Percentiles rank a stretch among this genome's conserved stretches.
These are phyloP conservation scores for Chaetomiaceae sp. DNA, from an alignment of 2,329 filamentous ascomycete species.

Conservation along the genomic window DNA sequence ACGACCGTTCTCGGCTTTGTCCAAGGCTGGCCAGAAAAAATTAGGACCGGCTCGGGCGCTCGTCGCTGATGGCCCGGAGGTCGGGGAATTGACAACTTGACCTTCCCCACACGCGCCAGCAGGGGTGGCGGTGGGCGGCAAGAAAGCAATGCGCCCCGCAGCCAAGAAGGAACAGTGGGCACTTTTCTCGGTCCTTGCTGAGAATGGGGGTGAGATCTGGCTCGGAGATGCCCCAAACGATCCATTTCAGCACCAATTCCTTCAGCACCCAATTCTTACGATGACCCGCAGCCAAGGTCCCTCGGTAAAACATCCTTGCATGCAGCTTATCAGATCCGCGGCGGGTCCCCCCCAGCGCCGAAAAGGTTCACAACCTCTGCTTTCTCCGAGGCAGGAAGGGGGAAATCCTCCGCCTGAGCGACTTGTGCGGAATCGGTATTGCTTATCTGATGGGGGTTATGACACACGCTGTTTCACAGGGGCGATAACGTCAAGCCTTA, in stretches of 20 bases:
- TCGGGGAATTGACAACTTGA: constrained; percentile 14
- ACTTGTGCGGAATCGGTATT: not conserved
- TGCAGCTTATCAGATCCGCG: constrained; percentile 21
- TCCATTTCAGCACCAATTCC: too few species aligned
- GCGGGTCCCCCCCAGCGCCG: constrained; percentile 16
- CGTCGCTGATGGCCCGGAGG: constrained; percentile 16
- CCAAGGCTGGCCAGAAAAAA: constrained; percentile 18
- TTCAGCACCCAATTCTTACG: too few species aligned
- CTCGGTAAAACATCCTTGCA: constrained; percentile 18
- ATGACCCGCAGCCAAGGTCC: not conserved
- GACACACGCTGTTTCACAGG: not conserved
- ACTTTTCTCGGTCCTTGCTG: constrained; percentile 2
- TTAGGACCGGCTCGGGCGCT: constrained; percentile 11
- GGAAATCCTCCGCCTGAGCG: not conserved
- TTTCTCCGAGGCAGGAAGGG: constrained; percentile 18
- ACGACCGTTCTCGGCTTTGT: constrained; percentile 27
- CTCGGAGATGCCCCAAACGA: constrained; percentile 12
- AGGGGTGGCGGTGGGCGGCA: constrained; percentile 10
- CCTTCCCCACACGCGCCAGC: not conserved
- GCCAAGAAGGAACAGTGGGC: too few species aligned
- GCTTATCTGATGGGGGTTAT: not conserved
- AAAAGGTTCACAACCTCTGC: not conserved
- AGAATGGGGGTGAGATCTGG: not conserved
- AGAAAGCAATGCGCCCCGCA: constrained; percentile 7
- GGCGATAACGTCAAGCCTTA: too few species aligned